Evolutionary conservation across 495 filamentous ascomycete species (phyloP).

Genomic region (Penicillium alfredii): DNA sequence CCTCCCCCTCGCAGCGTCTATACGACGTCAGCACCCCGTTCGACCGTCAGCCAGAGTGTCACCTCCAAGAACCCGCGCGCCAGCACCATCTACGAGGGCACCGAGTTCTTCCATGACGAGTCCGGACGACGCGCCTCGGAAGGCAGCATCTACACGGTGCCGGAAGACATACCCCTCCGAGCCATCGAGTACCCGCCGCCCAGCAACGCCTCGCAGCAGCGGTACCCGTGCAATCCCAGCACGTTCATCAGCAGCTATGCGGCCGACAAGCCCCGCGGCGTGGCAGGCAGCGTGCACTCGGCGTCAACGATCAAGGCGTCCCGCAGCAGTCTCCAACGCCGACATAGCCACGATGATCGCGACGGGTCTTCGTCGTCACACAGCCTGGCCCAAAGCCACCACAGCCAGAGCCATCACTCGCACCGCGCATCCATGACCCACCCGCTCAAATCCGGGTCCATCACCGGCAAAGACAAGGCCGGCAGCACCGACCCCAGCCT

Average conservation of each 20-base stretch:
- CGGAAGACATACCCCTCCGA: constrained; percentile 31
- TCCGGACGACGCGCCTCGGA: constrained; percentile 34
- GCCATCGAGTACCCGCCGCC: constrained; percentile 41
- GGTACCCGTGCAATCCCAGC: constrained; percentile 29
- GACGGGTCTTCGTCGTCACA: constrained; percentile 8
- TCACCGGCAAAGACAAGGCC: constrained; percentile 5
- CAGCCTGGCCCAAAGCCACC: constrained; percentile 1
- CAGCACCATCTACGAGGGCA: constrained; percentile 40
- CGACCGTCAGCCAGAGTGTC: constrained; percentile 27
- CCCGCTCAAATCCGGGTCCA: constrained; percentile 15
- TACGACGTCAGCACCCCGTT: constrained; percentile 28
- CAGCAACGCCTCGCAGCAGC: constrained; percentile 19
- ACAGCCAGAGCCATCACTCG: constrained; percentile 29
- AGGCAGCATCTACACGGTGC: constrained; percentile 32
- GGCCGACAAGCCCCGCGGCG: constrained; percentile 27
- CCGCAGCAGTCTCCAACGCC: constrained; percentile 20
- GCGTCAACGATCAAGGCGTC: constrained; percentile 42
- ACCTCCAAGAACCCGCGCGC: constrained; percentile 38
- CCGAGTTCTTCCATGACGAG: constrained; percentile 33
- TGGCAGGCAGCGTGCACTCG: constrained; percentile 32
- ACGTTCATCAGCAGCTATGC: constrained; percentile 39
- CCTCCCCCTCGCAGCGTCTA: constrained; percentile 34
- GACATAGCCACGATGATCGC: constrained; percentile 14
- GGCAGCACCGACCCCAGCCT: constrained; percentile 3
- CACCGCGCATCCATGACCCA: constrained; percentile 24